Evolutionary conservation across 2,329 filamentous ascomycete genomes (phyloP).

Genomic region (Monilinia fructicola): DNA sequence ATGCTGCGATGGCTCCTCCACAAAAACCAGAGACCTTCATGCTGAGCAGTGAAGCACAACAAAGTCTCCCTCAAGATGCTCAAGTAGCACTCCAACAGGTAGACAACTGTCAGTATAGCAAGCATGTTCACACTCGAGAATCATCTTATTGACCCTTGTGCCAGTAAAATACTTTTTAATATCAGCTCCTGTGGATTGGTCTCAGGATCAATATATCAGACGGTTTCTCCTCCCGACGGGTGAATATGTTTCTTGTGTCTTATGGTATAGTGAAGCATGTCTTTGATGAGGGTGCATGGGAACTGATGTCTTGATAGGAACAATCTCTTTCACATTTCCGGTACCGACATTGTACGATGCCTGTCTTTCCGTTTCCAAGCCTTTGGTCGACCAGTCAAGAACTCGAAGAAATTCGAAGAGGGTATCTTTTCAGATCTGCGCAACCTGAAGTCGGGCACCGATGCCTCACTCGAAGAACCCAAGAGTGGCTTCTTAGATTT

Average conservation of each 20-base stretch:
- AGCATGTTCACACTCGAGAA: conserved; percentile 10
- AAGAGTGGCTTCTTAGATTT: conserved; percentile 99
- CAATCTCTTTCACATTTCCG: conserved; percentile 98
- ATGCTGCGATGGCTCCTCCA: conserved; percentile 82
- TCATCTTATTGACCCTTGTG: conserved; percentile 27
- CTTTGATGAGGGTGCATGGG: conserved; percentile 14
- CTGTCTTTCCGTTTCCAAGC: conserved; percentile 98
- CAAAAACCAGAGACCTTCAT: conserved; percentile 99
- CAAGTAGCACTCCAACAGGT: conserved; percentile 98
- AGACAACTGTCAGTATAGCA: conserved; percentile 75
- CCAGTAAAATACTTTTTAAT: conserved; percentile 99
- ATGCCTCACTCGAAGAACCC: conserved; percentile 96
- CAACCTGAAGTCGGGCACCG: conserved; percentile 96
- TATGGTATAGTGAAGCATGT: conserved; percentile 62
- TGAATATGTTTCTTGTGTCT: conserved; percentile 97
- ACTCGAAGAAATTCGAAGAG: conserved; percentile 99
- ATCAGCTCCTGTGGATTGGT: conserved; percentile 97
- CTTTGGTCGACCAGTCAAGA: conserved; percentile 96
- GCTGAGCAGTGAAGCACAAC: conserved; percentile 94
- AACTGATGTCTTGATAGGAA: conserved; percentile 59
- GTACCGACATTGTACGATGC: conserved; percentile 97
- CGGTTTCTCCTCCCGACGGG: conserved; percentile 93
- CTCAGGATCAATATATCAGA: conserved; percentile 92
- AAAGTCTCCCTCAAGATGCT: conserved; percentile 92
- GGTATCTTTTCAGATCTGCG: conserved; percentile 98